These are phyloP conservation scores for Apophysomyces elegans DNA, from an alignment of 371 early-diverging fungal genomes.

Conservation along the genomic window DNA sequence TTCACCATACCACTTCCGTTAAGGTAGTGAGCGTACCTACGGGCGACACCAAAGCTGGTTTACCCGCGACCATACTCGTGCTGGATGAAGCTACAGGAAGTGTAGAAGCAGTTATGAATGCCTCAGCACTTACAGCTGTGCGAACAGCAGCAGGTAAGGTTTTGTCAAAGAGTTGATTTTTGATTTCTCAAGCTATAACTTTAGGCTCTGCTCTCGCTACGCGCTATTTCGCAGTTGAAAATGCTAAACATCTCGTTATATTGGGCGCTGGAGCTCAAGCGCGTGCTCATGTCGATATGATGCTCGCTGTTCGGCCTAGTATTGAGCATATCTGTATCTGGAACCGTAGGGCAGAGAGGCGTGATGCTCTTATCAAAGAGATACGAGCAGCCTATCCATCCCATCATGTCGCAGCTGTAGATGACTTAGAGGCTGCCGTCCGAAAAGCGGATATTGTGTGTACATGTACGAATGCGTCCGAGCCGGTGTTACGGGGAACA, in stretches of 20 bases:
- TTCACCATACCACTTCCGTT: constrained; percentile 54
- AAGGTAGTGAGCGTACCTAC: constrained; percentile 63
- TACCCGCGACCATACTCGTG: constrained; percentile 60
- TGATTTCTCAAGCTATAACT: background rate
- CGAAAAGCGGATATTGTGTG: constrained; percentile 60
- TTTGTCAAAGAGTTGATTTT: background rate
- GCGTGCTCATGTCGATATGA: constrained; percentile 59
- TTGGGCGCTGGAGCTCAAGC: constrained; percentile 70
- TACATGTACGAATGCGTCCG: constrained; percentile 60
- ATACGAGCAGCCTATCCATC: constrained; percentile 34
- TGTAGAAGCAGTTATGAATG: constrained; percentile 61
- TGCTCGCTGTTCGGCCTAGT: constrained; percentile 51
- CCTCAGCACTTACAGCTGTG: constrained; percentile 57
- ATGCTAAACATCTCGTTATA: constrained; percentile 49
- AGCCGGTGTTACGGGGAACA: constrained; percentile 53
- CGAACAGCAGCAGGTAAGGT: constrained; percentile 61
- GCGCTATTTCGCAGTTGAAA: constrained; percentile 35
- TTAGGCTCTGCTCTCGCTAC: constrained; percentile 63
- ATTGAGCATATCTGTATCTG: constrained; percentile 51
- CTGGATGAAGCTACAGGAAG: constrained; percentile 55
- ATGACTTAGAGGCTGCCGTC: constrained; percentile 42
- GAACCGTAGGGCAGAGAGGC: constrained; percentile 55
- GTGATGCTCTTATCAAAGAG: constrained; percentile 39
- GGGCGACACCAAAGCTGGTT: constrained; percentile 49
- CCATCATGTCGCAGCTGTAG: constrained; percentile 34